A percentile compares a stretch with the other conserved stretches of the same genome.
phyloP scores from a whole-genome alignment of 306 rosid genomes.

The Astragalus membranaceus region DNA sequence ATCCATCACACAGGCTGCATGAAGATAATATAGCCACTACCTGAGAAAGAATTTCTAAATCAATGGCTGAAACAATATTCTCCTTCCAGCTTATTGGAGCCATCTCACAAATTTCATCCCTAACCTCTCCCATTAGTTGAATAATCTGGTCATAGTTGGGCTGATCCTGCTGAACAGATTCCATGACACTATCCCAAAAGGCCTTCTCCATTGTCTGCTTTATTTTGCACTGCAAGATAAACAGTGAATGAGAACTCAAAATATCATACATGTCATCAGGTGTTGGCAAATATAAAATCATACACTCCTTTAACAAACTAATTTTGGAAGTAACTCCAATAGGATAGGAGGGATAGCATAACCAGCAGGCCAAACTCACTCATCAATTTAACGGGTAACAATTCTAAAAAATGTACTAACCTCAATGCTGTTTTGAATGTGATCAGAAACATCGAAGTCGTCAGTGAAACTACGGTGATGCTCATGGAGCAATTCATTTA shows the following conservation, averaged over 20 bases:
- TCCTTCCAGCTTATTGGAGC: constrained; percentile 87
- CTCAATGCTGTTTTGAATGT: constrained; percentile 52
- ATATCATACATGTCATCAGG: not conserved
- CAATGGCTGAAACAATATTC: constrained; percentile 63
- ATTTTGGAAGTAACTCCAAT: not conserved
- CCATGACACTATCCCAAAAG: constrained; percentile 82
- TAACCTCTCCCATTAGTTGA: constrained; percentile 74
- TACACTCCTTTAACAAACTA: not conserved
- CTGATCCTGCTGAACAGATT: constrained; percentile 56
- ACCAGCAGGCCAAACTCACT: not conserved
- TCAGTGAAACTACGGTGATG: constrained; percentile 37
- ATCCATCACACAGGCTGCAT: constrained; percentile 7
- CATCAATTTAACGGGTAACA: not conserved
- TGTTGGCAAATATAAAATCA: not conserved
- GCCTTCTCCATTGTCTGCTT: constrained; percentile 79
- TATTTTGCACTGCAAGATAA: constrained; percentile 54
- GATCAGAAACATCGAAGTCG: constrained; percentile 33
- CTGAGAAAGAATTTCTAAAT: constrained; percentile 70
- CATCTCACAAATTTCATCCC: constrained; percentile 79
- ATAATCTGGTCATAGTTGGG: constrained; percentile 68
- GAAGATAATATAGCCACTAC: constrained; percentile 28
- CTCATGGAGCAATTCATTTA: constrained; percentile 80
- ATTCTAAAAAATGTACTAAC: constrained; percentile 33
- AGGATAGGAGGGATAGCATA: not conserved
- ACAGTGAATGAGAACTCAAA: not conserved